Conservation (phyloP, 495 filamentous ascomycete species). For the Glutinoglossum americanum region DNA sequence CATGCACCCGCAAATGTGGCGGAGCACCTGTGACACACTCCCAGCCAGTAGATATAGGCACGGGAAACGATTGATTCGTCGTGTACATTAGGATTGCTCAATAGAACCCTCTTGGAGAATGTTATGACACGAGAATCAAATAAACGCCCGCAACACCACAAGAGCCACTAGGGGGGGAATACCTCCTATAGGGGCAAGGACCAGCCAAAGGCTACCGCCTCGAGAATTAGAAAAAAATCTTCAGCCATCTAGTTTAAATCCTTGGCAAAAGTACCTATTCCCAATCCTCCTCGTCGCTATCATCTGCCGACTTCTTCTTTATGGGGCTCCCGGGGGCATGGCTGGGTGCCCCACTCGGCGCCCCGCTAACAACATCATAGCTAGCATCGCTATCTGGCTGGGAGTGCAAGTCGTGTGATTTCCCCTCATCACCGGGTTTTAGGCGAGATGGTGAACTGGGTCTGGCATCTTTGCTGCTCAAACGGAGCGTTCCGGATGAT, state of each 20-base stretch:
- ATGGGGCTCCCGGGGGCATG: slow-evolving; percentile 50
- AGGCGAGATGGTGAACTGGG: slow-evolving; percentile 14
- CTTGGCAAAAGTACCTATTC: neutral
- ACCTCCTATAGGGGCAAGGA: neutral
- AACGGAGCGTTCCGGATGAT: slow-evolving; percentile 6
- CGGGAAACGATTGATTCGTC: neutral
- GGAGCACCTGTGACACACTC: neutral
- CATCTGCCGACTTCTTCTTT: slow-evolving; percentile 1
- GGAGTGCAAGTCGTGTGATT: slow-evolving; percentile 69
- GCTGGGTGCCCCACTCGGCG: slow-evolving; percentile 54
- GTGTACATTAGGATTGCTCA: neutral
- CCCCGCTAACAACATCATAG: slow-evolving; percentile 64
- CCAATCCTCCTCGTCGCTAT: slow-evolving; percentile 9
- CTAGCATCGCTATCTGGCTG: slow-evolving; percentile 76
- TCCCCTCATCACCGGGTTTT: slow-evolving; percentile 44
- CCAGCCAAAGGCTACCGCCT: neutral
- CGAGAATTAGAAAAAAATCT: too few relatives aligned
- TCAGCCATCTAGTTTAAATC: too few relatives aligned
- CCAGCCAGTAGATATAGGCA: neutral
- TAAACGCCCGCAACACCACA: neutral
- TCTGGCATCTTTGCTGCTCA: slow-evolving; percentile 8
- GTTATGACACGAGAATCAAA: neutral
- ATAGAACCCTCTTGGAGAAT: neutral
- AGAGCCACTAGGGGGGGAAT: neutral
- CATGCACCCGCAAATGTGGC: neutral